Percentiles rank a stretch among this genome's conserved stretches.
Conservation (phyloP, 192 early-diverging fungal genomes). For the Linnemannia zychae region DNA sequence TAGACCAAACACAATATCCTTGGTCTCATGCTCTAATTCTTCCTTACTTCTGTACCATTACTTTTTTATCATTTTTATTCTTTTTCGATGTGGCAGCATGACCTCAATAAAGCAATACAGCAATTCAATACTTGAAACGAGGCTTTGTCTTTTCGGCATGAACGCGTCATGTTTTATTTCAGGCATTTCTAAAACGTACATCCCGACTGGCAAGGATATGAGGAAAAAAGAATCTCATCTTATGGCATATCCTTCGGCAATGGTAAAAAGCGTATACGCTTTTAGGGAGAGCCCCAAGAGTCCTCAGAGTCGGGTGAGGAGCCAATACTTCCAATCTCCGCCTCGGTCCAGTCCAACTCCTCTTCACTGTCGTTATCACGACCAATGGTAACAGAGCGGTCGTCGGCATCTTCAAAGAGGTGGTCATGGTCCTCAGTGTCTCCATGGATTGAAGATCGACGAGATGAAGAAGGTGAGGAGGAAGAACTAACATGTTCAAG, state of each 20-base stretch:
- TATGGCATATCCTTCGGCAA: too few species aligned
- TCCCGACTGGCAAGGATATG: too few species aligned
- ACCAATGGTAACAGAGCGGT: constrained; percentile 39
- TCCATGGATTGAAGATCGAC: constrained; percentile 19
- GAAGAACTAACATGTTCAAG: constrained; percentile 17
- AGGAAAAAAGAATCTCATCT: too few species aligned
- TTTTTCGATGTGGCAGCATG: constrained; percentile 3
- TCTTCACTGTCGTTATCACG: constrained; percentile 23
- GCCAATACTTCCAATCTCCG: constrained; percentile 44
- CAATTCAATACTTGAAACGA: background rate
- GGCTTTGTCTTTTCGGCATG: too few species aligned
- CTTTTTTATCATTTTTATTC: background rate
- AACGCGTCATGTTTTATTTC: too few species aligned
- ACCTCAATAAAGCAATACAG: background rate
- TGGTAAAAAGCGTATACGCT: too few species aligned
- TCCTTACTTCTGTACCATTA: constrained; percentile 1
- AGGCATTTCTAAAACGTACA: too few species aligned
- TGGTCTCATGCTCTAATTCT: background rate
- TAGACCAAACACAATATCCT: background rate
- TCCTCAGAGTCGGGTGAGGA: constrained; percentile 45
- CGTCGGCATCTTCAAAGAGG: constrained; percentile 29
- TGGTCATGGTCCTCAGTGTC: constrained; percentile 7
- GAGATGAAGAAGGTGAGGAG: background rate
- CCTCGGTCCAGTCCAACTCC: constrained; percentile 51
- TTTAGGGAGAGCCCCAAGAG: constrained; percentile 38